Percentiles rank a stretch among this genome's conserved stretches.
Evolutionary conservation across 306 rosid species (phyloP).

Genomic region (Lablab purpureus): DNA sequence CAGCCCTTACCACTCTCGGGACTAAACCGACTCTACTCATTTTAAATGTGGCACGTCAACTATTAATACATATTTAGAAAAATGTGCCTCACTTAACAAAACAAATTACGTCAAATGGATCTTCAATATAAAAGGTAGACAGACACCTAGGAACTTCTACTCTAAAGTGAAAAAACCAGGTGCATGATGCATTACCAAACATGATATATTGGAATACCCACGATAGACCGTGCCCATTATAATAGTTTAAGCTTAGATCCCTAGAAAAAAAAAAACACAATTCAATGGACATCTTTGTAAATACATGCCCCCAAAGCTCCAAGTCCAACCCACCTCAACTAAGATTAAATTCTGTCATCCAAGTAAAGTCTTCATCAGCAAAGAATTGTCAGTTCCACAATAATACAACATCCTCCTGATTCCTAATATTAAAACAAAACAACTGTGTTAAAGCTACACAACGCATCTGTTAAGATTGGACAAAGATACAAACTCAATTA

Average conservation of each 20-base stretch:
- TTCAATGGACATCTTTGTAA: background rate
- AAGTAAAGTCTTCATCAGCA: background rate
- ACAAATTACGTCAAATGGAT: background rate
- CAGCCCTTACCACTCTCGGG: no score
- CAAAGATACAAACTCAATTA: constrained; percentile 25
- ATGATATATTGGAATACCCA: background rate
- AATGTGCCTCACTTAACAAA: background rate
- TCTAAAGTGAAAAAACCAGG: background rate
- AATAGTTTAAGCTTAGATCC: background rate
- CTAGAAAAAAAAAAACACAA: background rate
- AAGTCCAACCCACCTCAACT: background rate
- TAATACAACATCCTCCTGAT: background rate
- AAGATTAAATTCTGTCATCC: background rate
- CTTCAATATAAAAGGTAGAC: background rate
- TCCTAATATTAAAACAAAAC: background rate
- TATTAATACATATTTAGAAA: background rate
- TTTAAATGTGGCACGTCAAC: background rate
- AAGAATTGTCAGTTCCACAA: background rate
- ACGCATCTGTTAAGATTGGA: background rate
- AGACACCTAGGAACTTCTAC: no score
- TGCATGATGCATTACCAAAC: background rate
- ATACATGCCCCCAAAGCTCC: background rate
- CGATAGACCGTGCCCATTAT: background rate
- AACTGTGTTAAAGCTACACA: constrained; percentile 1
- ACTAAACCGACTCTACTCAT: no score